phyloP scores from a whole-genome alignment of 2,329 filamentous ascomycete species.

The Colletotrichum sublineola region DNA sequence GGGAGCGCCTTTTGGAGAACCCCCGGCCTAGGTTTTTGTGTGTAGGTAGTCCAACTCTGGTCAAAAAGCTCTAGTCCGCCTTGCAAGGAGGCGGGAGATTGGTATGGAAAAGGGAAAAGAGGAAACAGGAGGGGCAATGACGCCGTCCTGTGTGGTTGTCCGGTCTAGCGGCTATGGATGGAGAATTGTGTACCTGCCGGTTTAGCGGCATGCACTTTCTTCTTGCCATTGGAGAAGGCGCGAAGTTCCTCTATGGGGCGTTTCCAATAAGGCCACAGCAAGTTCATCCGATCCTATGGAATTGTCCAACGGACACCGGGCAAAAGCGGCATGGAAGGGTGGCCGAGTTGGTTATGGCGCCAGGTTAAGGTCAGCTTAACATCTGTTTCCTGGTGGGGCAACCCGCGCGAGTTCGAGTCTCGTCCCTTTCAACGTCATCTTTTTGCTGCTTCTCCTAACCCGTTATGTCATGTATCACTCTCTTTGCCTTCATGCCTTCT shows the following conservation, averaged over 20 bases:
- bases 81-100: neutral
- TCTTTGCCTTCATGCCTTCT: neutral
- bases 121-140: neutral
- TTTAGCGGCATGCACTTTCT: neutral
- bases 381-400: conserved; percentile 27
- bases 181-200: neutral
- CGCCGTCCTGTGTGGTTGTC: neutral
- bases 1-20: neutral
- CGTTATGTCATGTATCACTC: neutral
- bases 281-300: neutral
- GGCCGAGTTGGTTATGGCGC: conserved; percentile 30
- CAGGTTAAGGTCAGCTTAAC: conserved; percentile 28
- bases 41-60: neutral
- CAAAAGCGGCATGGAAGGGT: neutral
- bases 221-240: too few species aligned
- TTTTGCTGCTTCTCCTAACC: neutral
- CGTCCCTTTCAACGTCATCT: neutral
- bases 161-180: neutral
- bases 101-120: neutral
- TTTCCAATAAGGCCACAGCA: rapidly evolving
- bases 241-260: neutral
- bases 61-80: neutral
- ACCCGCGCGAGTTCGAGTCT: conserved; percentile 29
- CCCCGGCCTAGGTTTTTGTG: neutral
- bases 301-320: neutral